Evolutionary conservation across 345 rosid genomes (phyloP), one percentile per base, ranked within the genome.

Genomic region (Hibiscus tridactylites): DNA sequence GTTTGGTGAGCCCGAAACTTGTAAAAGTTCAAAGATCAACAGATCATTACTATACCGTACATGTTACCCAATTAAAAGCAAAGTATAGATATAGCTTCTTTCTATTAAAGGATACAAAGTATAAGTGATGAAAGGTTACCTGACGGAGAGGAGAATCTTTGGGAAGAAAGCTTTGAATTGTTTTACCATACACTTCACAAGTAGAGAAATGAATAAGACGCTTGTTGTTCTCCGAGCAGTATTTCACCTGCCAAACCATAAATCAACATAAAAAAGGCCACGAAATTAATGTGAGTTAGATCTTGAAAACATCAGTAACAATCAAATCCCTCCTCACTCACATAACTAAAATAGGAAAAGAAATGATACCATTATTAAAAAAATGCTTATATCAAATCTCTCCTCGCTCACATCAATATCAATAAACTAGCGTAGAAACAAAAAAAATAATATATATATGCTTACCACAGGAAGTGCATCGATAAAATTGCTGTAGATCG

Each of bases 201-300:
- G 99, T 95, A 0, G 99, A 95, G 77, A 95, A 95, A 85, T 95
- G 99, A 84, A 95, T 92, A 68, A 95, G 82, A 76, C 99, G 97
- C 87, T 95, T 95, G 77, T 74, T 84, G 83, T 90, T 95, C 86
- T 95, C 99, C 52, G 99, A 95, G 65, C 99, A 95, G 83, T 95
- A 95, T 70, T 95, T 95, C 29, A 87, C 97, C 99, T 95, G 71
- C 9, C 53, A 58, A 28, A 28, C 31, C 31, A 28, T 28, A 28
- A 28, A 28, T 28, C 31, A 28, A 28, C 31, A 3, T 28, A 28
- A 28, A 73, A 50, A 54, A 71, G 54, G 47, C 67, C 67, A 76
- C 61, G 62, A 50, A 75, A 74, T 71, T 80, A 77, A 74, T 61
- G 21, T 79, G 42, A 67, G 21, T 35, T 67, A 35, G 54, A 62